Evolutionary conservation across 805 yeast species (phyloP).

Genomic region (Wickerhamiella occidentalis): DNA sequence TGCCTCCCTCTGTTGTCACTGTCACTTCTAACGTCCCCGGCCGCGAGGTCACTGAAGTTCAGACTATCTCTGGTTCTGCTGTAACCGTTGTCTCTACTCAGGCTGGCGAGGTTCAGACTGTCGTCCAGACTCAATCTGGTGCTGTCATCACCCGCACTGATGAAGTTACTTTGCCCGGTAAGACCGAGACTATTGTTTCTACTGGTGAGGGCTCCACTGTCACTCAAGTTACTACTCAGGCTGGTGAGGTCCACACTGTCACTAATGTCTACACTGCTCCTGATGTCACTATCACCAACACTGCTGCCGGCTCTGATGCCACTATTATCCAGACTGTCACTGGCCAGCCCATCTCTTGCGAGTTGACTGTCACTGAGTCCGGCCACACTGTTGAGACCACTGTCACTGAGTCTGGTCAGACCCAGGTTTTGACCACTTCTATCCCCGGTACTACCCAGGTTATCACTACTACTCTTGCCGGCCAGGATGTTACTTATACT

Average conservation of each 20-base stretch:
- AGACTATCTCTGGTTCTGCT: constrained; percentile 6
- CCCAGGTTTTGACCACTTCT: constrained; percentile 5
- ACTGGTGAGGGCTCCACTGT: constrained; percentile 11
- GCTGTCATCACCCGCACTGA: not conserved
- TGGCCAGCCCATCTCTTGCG: constrained; percentile 4
- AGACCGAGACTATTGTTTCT: constrained; percentile 5
- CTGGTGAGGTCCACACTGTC: constrained; percentile 7
- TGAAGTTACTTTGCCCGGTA: constrained; percentile 7
- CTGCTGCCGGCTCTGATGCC: not conserved
- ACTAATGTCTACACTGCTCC: constrained; percentile 2
- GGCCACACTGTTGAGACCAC: constrained; percentile 1
- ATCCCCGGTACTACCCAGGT: constrained; percentile 3
- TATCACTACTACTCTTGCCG: constrained; percentile 3
- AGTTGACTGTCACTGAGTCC: not conserved
- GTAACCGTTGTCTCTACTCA: constrained; percentile 3
- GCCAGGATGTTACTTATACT: constrained; percentile 3
- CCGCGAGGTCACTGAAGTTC: not conserved
- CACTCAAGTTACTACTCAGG: not conserved
- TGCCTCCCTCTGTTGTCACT: constrained; percentile 2
- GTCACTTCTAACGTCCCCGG: constrained; percentile 4
- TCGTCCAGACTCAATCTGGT: constrained; percentile 4
- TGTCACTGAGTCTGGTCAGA: constrained; percentile 3
- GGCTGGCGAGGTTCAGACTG: constrained; percentile 8
- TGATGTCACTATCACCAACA: constrained; percentile 3
- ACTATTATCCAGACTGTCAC: constrained; percentile 3